Evolutionary conservation across 306 rosid species (phyloP), one percentile per base, ranked within the genome.

Genomic region (Potentilla sterilis): DNA sequence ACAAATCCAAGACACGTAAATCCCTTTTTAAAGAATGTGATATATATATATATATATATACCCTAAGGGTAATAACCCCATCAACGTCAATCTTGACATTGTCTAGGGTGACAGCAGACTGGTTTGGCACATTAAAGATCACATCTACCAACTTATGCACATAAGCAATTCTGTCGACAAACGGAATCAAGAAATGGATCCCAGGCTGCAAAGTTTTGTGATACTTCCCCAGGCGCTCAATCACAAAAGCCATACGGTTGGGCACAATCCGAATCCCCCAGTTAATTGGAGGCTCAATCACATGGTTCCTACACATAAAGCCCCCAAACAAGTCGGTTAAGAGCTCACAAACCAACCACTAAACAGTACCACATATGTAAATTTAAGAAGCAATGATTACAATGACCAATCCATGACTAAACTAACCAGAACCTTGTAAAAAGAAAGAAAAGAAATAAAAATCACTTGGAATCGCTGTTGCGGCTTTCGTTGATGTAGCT

Each of bases 231-330:
- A 95, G 90, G 55, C 99, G 83, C 80, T 95, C 99, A 37, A 95
- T 85, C 40, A 95, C 97, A 77, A 74, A 95, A 5, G 99, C 99
- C 83, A 81, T 95, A 92, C 89, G 90, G 87, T 95, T 97, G 28
- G 97, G 97, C 70, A 95, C 99, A 85, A 95, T 90, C 75, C 99
- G 92, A 74, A 95, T 14, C 15, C 99, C 99, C 97, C 97, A 95
- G 57, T 95, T 95, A 75, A 82, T 19, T n/a, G 99, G 99, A 65
- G 99, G 99, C 41, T 79, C 48, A 74, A 88, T 86, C 77, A 88
- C 97, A 82, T 95, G 81, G 65, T 6, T 78, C 70, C 93, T 85
- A 59, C 49, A 11, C 51, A 81, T 21, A 16, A 37, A 73, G n/a
- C 34, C 40, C 68, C 69, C 41, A 34, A 75, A 75, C 8, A 7